These are phyloP conservation scores for Mikania micrantha DNA, from an alignment of 129 eudicot species.

Conservation along the genomic window DNA sequence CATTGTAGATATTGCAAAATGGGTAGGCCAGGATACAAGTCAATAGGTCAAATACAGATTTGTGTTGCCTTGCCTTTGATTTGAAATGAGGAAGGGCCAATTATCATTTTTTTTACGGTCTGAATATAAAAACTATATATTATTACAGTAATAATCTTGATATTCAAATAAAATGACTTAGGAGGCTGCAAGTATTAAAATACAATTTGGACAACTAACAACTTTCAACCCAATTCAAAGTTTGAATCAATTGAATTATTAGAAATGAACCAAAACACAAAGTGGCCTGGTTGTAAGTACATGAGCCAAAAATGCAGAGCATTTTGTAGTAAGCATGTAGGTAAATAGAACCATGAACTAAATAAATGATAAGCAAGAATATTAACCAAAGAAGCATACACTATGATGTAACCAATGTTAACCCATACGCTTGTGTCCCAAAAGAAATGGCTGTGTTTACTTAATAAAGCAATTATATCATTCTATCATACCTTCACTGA, in stretches of 20 bases:
- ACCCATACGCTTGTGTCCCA: too few relatives aligned
- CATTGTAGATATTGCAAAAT: not conserved
- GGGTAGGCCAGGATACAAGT: not conserved
- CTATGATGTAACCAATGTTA: too few relatives aligned
- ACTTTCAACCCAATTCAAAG: not conserved
- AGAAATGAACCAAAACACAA: not conserved
- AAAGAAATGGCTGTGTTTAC: not conserved
- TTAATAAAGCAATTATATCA: not conserved
- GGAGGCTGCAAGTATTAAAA: not conserved
- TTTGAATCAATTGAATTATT: not conserved
- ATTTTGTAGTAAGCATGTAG: not conserved
- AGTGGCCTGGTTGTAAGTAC: not conserved
- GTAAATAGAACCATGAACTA: not conserved
- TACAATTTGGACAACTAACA: not conserved
- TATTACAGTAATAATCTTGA: not conserved
- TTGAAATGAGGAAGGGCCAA: not conserved
- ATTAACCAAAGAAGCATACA: not conserved
- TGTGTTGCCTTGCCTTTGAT: not conserved
- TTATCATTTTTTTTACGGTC: not conserved
- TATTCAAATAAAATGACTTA: not conserved
- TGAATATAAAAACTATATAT: not conserved
- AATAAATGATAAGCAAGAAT: not conserved
- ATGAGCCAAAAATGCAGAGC: not conserved
- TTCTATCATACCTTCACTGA: slow-evolving; percentile 85
- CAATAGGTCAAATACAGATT: not conserved